Evolutionary conservation across 768 basidiomycete species (phyloP).

Genomic region (Agrocybe chaxingu): DNA sequence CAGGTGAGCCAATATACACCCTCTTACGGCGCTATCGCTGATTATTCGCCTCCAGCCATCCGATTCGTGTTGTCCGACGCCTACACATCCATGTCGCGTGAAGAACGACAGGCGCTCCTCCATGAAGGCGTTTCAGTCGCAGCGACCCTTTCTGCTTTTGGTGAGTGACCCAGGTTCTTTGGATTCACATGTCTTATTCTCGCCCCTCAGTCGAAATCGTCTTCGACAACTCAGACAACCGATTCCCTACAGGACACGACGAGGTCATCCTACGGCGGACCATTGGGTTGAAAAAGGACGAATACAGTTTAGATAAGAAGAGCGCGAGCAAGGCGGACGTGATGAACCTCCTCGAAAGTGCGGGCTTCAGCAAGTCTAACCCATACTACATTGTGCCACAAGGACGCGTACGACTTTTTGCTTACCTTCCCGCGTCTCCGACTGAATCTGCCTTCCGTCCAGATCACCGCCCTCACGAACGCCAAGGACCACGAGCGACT

Average conservation of each 20-base stretch:
- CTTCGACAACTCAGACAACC: constrained; percentile 91
- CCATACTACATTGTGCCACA: constrained; percentile 99
- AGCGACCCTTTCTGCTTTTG: constrained; percentile 90
- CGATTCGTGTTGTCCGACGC: constrained; percentile 98
- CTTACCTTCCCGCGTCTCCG: not conserved
- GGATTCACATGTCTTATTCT: not conserved
- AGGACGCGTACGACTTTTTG: constrained; percentile 65
- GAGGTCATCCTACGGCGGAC: constrained; percentile 89
- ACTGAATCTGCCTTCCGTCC: constrained; percentile 9
- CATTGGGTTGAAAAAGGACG: constrained; percentile 97
- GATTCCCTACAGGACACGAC: constrained; percentile 89
- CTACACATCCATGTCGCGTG: constrained; percentile 91
- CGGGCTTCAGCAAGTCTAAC: constrained; percentile 97
- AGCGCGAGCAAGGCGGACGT: constrained; percentile 95
- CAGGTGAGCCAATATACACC: constrained; percentile 48
- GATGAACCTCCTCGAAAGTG: constrained; percentile 94
- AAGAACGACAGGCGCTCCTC: constrained; percentile 89
- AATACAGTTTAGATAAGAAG: constrained; percentile 96
- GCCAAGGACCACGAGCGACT: constrained; percentile 95
- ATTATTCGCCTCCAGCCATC: constrained; percentile 55
- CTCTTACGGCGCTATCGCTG: not conserved
- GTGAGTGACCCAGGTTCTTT: constrained; percentile 34
- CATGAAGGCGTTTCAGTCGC: constrained; percentile 90
- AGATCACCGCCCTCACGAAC: constrained; percentile 97
- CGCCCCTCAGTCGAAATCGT: constrained; percentile 73